These are phyloP conservation scores for Agrocybe chaxingu DNA, from an alignment of 768 basidiomycete species.

Conservation along the genomic window DNA sequence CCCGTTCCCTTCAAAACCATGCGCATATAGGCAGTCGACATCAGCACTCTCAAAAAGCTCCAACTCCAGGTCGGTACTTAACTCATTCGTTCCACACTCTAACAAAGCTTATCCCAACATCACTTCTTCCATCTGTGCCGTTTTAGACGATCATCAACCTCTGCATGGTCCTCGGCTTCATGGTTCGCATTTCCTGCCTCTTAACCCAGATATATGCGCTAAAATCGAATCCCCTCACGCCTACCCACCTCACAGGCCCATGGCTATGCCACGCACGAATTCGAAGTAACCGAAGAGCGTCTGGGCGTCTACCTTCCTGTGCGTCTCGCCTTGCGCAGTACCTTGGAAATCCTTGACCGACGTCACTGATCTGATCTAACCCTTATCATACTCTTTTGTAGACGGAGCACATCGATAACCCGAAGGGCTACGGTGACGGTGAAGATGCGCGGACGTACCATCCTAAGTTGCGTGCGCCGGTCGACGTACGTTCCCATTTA, in stretches of 20 bases:
- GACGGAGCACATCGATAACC: conserved; percentile 91
- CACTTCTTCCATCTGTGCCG: background rate
- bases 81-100: background rate
- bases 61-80: conserved; percentile 55
- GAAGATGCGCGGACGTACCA: conserved; percentile 82
- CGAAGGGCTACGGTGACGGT: conserved; percentile 82
- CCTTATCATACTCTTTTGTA: conserved; percentile 19
- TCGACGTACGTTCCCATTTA: conserved; percentile 53
- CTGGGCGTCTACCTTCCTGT: conserved; percentile 85
- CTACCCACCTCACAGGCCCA: conserved; percentile 50
- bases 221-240: background rate
- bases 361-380: background rate
- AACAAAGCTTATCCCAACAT: conserved; percentile 2
- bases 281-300: conserved; percentile 81
- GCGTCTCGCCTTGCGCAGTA: conserved; percentile 17
- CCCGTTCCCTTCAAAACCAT: background rate
- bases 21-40: conserved; percentile 66
- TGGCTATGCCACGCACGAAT: conserved; percentile 79
- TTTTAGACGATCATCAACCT: conserved; percentile 80
- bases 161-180: conserved; percentile 87
- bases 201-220: background rate
- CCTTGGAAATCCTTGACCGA: too few relatives aligned
- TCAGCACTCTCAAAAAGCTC: conserved; percentile 72
- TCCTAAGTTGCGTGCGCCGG: conserved; percentile 73
- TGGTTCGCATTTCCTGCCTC: conserved; percentile 42